Base-by-base conservation (phyloP, 2,329 filamentous ascomycete genomes). In the Botrytis elliptica region DNA sequence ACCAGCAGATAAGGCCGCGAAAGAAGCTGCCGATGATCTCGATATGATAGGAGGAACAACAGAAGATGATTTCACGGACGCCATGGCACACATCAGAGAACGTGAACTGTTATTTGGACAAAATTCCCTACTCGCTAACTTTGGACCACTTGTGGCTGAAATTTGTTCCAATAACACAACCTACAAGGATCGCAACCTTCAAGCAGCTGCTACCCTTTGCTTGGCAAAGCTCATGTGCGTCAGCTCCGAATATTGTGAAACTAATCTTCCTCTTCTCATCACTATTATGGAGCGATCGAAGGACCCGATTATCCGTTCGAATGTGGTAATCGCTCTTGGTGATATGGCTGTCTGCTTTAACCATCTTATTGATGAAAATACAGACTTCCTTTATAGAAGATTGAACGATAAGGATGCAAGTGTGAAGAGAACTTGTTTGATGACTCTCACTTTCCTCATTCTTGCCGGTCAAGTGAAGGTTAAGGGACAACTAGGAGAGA, bases 341-440 rank as follows among this genome's bases (percentile, higher is more conserved):
- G 96, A 99, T 81, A 99, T 99, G 96, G 97, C 97, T 0, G 96
- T 99, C 36, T 98, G 95, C 87, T 99, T 99, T 88, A 99, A 99
- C 81, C 96, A 99, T 81, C 89, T 99, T 68, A 98, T 99, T 78
- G 97, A 99, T 81, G 97, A 99, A 84, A 98, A 99, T 83, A 99
- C 96, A 0, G 96, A 99, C 82, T 99, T 98, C 85, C 84, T 99
- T 60, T 99, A 99, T 83, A 91, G 96, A 33, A 91, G 97, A 29
- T 88, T 99, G 12, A 97, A 96, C 25, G 97, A 99, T 80, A 86
- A 89, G 25, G 95, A 98, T 78, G 89, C 90, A 36, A 95, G 92
- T 4, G 96, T 99, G 75, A 99, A 98, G 86, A 91, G 96, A 18
- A 99, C 97, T 0, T 99, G 96, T 83, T 87, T 99, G 36, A 99